These are phyloP conservation scores for Cymbopogon citratus DNA, from an alignment of 176 grass and related monocot species.

Conservation along the genomic window DNA sequence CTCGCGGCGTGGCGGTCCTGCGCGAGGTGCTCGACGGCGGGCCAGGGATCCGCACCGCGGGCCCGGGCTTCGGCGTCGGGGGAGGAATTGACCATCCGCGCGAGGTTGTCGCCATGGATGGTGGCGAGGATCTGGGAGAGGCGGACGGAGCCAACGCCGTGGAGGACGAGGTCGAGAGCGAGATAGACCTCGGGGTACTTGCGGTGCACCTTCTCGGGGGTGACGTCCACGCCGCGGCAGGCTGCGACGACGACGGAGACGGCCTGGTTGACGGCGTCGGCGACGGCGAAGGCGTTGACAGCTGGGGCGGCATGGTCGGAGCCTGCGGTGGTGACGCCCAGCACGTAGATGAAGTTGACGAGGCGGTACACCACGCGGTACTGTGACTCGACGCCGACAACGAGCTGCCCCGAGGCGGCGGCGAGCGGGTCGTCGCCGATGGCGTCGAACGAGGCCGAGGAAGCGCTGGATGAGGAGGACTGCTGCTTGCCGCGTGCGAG, in stretches of 20 bases:
- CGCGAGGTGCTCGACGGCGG: slow-evolving; percentile 53
- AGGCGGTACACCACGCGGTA: slow-evolving; percentile 96
- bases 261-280: slow-evolving; percentile 94
- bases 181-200: slow-evolving; percentile 98
- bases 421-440: slow-evolving; percentile 93
- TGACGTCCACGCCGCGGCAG: slow-evolving; percentile 85
- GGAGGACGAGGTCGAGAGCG: slow-evolving; percentile 90
- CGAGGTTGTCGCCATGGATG: slow-evolving; percentile 96
- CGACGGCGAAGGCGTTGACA: slow-evolving; percentile 82
- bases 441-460: slow-evolving; percentile 31
- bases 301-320: slow-evolving; percentile 66
- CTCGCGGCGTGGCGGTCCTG: slow-evolving; percentile 62
- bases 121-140: slow-evolving; percentile 85
- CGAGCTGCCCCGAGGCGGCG: slow-evolving; percentile 74
- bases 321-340: slow-evolving; percentile 71
- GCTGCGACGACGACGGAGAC: slow-evolving; percentile 83
- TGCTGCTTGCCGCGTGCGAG: slow-evolving; percentile 48
- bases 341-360: slow-evolving; percentile 95
- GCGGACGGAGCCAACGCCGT: slow-evolving; percentile 77
- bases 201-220: slow-evolving; percentile 86
- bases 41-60: slow-evolving; percentile 78
- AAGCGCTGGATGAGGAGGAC: slow-evolving; percentile 1
- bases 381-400: slow-evolving; percentile 93
- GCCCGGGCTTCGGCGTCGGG: slow-evolving; percentile 71
- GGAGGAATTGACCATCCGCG: slow-evolving; percentile 85